Conservation (phyloP, 2,329 filamentous ascomycete genomes). For the Aspergillus pseudoterreus region DNA sequence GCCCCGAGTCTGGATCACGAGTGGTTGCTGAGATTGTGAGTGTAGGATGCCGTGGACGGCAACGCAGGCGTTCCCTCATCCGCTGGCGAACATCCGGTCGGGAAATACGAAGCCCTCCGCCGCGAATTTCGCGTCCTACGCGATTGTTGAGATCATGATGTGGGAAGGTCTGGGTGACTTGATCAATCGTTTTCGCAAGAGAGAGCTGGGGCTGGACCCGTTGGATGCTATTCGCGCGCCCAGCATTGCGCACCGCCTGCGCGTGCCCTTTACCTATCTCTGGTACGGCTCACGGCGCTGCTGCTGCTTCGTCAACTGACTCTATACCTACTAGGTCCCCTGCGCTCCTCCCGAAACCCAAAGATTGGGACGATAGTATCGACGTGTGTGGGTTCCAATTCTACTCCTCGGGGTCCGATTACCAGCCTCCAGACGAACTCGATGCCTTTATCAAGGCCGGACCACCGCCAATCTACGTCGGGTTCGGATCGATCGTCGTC, state of each 20-base stretch:
- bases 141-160: constrained; percentile 83
- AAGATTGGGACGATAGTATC: constrained; percentile 70
- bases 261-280: constrained; percentile 84
- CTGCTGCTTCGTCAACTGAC: constrained; percentile 6
- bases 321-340: constrained; percentile 52
- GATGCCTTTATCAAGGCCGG: constrained; percentile 64
- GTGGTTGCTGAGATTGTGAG: not conserved
- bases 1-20: not conserved
- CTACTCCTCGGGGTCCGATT: constrained; percentile 63
- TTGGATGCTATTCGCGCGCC: constrained; percentile 80
- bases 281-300: constrained; percentile 50
- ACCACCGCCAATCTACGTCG: constrained; percentile 73
- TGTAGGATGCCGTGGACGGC: constrained; percentile 81
- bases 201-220: constrained; percentile 69
- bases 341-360: constrained; percentile 71
- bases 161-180: constrained; percentile 91
- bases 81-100: constrained; percentile 74
- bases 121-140: constrained; percentile 80
- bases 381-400: constrained; percentile 75
- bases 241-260: constrained; percentile 69
- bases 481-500: constrained; percentile 79
- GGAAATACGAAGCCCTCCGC: constrained; percentile 72
- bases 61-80: constrained; percentile 80
- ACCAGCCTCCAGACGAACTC: constrained; percentile 63
- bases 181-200: constrained; percentile 80